Conservation (phyloP, 495 filamentous ascomycete genomes). For the Aspergillus sclerotioniger region DNA sequence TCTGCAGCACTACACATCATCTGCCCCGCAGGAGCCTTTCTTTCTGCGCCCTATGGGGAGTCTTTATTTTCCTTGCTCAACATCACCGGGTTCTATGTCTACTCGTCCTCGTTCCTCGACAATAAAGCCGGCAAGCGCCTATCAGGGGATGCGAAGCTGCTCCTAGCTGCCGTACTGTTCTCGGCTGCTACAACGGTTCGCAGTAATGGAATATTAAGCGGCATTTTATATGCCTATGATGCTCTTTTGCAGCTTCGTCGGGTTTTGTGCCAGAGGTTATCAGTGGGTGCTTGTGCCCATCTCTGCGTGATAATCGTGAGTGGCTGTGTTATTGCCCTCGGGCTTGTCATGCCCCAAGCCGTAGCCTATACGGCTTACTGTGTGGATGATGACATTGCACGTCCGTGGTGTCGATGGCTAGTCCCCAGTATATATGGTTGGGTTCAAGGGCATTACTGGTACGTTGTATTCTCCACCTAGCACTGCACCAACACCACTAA, state of each 20-base stretch:
- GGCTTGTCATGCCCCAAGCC: constrained; percentile 68
- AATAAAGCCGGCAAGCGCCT: constrained; percentile 19
- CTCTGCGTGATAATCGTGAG: constrained; percentile 57
- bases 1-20: constrained; percentile 74
- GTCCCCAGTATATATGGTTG: constrained; percentile 87
- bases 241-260: constrained; percentile 32
- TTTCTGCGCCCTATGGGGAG: constrained; percentile 85
- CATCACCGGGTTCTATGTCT: constrained; percentile 69
- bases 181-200: constrained; percentile 72
- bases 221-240: constrained; percentile 66
- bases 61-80: constrained; percentile 74
- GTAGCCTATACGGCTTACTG: constrained; percentile 77
- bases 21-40: constrained; percentile 83
- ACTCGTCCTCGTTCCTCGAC: constrained; percentile 54
- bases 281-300: constrained; percentile 34
- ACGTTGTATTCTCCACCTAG: constrained; percentile 24
- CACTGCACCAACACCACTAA: constrained; percentile 13
- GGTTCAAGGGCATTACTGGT: constrained; percentile 92
- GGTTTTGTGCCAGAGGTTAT: constrained; percentile 30
- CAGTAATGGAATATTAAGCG: constrained; percentile 86
- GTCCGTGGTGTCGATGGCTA: constrained; percentile 71
- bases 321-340: constrained; percentile 63
- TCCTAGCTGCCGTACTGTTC: constrained; percentile 66
- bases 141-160: constrained; percentile 44
- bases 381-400: constrained; percentile 27